phyloP scores from a whole-genome alignment of 1,284 basidiomycete species.

The Ganoderma multipileum region DNA sequence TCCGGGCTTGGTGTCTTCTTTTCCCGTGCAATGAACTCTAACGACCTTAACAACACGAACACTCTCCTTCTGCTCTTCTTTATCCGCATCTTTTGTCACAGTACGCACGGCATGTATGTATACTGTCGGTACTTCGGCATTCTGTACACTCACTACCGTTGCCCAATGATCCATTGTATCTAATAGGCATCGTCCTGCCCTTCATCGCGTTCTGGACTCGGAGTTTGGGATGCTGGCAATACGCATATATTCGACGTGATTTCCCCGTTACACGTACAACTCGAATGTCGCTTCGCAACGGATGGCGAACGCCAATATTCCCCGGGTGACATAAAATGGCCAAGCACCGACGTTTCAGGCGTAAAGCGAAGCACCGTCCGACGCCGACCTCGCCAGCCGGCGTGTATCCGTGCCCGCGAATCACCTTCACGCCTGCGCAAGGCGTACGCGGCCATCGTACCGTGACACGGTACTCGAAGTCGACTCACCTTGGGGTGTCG shows the following conservation, averaged over 20 bases:
- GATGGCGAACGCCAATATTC: background rate
- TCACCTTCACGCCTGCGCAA: background rate
- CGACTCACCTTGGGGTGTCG: background rate
- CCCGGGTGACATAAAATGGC: background rate
- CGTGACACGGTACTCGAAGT: background rate
- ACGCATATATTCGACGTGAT: background rate
- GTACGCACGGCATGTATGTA: slow-evolving; percentile 2
- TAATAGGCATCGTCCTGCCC: background rate
- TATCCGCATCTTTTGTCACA: slow-evolving; percentile 5
- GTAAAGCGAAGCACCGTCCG: background rate
- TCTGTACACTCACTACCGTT: background rate
- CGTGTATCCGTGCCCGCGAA: background rate
- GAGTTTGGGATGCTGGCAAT: background rate
- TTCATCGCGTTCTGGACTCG: background rate
- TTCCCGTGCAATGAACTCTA: background rate
- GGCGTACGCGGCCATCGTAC: too few relatives aligned
- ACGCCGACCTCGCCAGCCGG: background rate
- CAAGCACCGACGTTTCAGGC: slow-evolving; percentile 2
- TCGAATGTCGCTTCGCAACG: background rate
- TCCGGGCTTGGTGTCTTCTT: background rate
- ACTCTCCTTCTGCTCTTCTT: background rate
- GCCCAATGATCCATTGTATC: background rate
- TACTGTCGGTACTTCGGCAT: background rate
- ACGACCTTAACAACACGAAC: background rate
- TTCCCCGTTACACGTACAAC: background rate